Evolutionary conservation across 1,139 yeast species (phyloP).

Genomic region (Kazachstania sp.): DNA sequence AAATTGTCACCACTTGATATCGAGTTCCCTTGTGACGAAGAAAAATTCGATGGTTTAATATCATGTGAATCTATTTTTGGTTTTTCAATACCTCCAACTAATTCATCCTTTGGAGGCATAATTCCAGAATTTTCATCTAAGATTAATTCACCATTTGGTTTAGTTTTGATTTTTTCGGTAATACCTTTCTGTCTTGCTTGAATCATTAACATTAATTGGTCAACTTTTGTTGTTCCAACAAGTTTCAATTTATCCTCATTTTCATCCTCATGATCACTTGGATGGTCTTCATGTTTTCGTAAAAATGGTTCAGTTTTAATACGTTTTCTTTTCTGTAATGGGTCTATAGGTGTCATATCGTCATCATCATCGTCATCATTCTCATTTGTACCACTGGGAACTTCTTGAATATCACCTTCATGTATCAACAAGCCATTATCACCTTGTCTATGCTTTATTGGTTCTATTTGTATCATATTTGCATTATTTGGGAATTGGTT

Average conservation of each 20-base stretch:
- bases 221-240: slow-evolving; percentile 81
- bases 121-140: slow-evolving; percentile 26
- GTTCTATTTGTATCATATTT: background rate
- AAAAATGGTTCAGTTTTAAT: background rate
- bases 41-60: background rate
- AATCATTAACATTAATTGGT: slow-evolving; percentile 79
- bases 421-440: too few relatives aligned
- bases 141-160: slow-evolving; percentile 46
- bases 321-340: background rate
- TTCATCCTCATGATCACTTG: background rate
- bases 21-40: background rate
- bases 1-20: background rate
- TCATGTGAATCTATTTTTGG: slow-evolving; percentile 31
- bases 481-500: slow-evolving; percentile 2
- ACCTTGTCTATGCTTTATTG: background rate
- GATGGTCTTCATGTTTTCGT: background rate
- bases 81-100: slow-evolving; percentile 80
- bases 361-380: background rate
- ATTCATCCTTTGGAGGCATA: slow-evolving; percentile 54
- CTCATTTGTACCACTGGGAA: background rate
- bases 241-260: slow-evolving; percentile 49
- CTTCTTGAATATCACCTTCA: background rate
- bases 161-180: slow-evolving; percentile 51
- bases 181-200: slow-evolving; percentile 79
- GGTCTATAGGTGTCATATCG: background rate